These are phyloP conservation scores for Ambrosia hybrid DNA, from an alignment of 140 eudicot genomes.

Conservation along the genomic window DNA sequence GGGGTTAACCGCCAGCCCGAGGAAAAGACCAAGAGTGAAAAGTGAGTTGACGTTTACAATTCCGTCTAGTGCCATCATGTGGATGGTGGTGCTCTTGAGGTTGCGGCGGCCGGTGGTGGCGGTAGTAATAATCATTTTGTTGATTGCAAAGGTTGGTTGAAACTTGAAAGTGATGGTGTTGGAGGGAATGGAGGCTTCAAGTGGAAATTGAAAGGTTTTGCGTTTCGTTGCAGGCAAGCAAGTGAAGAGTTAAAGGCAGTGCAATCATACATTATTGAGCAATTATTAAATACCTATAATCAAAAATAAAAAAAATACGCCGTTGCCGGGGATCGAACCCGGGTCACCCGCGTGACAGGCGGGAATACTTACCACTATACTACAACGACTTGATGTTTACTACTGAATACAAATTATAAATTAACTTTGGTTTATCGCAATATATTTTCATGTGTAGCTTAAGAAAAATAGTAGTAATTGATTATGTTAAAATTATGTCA, in stretches of 20 bases:
- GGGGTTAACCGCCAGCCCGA: slow-evolving; percentile 57
- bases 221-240: slow-evolving; percentile 35
- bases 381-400: slow-evolving; percentile 41
- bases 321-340: slow-evolving; percentile 99
- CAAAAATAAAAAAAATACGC: slow-evolving; percentile 26
- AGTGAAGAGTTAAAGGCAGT: slow-evolving; percentile 26
- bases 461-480: not conserved
- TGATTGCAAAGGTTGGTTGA: not conserved
- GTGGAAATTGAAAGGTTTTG: slow-evolving; percentile 13
- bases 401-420: too few relatives aligned
- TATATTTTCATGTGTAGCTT: not conserved
- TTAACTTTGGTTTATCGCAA: not conserved
- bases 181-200: slow-evolving; percentile 17
- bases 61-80: slow-evolving; percentile 73
- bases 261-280: not conserved
- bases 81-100: slow-evolving; percentile 54
- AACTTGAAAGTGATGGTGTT: slow-evolving; percentile 21
- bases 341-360: slow-evolving; percentile 99
- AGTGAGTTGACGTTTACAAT: slow-evolving; percentile 70
- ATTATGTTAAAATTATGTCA: too few relatives aligned
- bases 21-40: slow-evolving; percentile 66
- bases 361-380: slow-evolving; percentile 99
- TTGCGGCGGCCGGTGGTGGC: slow-evolving; percentile 13
- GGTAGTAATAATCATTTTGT: slow-evolving; percentile 14
- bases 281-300: too few relatives aligned